Evolutionary conservation across 2,329 filamentous ascomycete genomes (phyloP).

Genomic region (Hortaea sp.): DNA sequence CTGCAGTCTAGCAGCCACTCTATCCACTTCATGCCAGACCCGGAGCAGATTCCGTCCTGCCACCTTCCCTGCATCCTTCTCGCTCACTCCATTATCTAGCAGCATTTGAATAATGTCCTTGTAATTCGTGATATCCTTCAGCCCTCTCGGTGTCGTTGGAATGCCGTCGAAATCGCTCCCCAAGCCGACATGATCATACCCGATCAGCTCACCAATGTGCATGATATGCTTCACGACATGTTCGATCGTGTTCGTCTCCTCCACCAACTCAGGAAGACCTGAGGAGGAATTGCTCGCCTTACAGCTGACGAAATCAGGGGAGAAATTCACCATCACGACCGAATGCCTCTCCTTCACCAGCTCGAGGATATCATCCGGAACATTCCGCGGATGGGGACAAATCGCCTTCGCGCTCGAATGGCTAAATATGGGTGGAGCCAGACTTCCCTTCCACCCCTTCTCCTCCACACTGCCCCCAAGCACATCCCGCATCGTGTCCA

Average conservation of each 20-base stretch:
- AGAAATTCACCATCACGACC: slow-evolving; percentile 86
- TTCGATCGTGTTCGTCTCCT: slow-evolving; percentile 59
- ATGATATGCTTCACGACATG: slow-evolving; percentile 73
- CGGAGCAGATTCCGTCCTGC: slow-evolving; percentile 72
- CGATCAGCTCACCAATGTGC: slow-evolving; percentile 72
- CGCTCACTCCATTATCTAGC: slow-evolving; percentile 61
- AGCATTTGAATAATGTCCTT: slow-evolving; percentile 69
- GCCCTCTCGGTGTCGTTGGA: slow-evolving; percentile 51
- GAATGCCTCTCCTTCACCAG: slow-evolving; percentile 64
- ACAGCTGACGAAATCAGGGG: slow-evolving; percentile 74
- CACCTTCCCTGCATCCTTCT: slow-evolving; percentile 63
- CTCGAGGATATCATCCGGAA: slow-evolving; percentile 71
- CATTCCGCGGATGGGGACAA: slow-evolving; percentile 84
- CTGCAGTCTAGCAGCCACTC: slow-evolving; percentile 58
- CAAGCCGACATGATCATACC: slow-evolving; percentile 78
- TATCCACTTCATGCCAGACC: slow-evolving; percentile 73
- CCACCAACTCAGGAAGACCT: slow-evolving; percentile 56
- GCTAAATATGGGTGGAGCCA: slow-evolving; percentile 77
- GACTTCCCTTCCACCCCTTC: slow-evolving; percentile 57
- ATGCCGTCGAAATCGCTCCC: slow-evolving; percentile 89
- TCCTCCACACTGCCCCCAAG: slow-evolving; percentile 42
- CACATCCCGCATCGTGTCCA: slow-evolving; percentile 77
- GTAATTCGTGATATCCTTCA: slow-evolving; percentile 80
- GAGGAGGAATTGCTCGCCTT: slow-evolving; percentile 43
- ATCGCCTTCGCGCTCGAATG: slow-evolving; percentile 74